Base-by-base conservation (phyloP, 208 protist genomes). In the Sergeia podlipaevii region DNA sequence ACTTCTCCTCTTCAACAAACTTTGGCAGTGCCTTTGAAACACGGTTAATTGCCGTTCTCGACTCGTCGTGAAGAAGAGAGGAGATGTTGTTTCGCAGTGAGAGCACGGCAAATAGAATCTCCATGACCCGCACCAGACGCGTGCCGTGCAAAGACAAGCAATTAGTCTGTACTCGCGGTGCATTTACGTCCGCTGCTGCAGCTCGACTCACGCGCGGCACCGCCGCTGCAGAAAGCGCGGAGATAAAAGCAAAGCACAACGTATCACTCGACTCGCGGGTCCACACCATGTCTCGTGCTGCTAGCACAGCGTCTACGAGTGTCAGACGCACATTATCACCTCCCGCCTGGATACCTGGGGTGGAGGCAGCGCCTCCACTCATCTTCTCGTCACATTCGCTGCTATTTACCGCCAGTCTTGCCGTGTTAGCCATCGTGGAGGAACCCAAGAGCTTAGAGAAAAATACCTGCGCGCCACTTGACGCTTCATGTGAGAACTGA, bases 261-360 rank as follows among this genome's bases (percentile, higher is more conserved):
- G 72, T 78, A 20, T 93, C 80, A 15, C 39, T 82, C 3, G 65
- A 49, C 34, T 89, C 80, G 30, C 68, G 75, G 1, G 51, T 28
- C 37, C 67, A 63, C 13, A 80, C 60, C 8, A 63, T 30, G 7
- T 72, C 56, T 1, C 65, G 53, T 23, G 70, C 60, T 4, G 66
- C 39, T 27, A 93, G 42, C 11, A 93, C 69, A 1, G 71, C 77
- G 52, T 93, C 81, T 24, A 89, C 75, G 8, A 93, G 58, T 17
- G 44, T 18, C n/a, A 69, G 48, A 42, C 80, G 75, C 42, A 85
- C 64, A 32, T 85, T 75, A 27, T 68, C 52, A 23, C 32, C 74
- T 39, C 29, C 33, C 36, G 61, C 34, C 17, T 51, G 44, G 33
- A 55, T 47, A 29, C 44, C 55, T 2, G 17, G 28, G 42, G 54